A percentile compares a stretch with the other conserved stretches of the same genome.
Conservation (phyloP, 225 moss, liverwort and hornwort genomes). For the Rhytidiadelphus loreus region DNA sequence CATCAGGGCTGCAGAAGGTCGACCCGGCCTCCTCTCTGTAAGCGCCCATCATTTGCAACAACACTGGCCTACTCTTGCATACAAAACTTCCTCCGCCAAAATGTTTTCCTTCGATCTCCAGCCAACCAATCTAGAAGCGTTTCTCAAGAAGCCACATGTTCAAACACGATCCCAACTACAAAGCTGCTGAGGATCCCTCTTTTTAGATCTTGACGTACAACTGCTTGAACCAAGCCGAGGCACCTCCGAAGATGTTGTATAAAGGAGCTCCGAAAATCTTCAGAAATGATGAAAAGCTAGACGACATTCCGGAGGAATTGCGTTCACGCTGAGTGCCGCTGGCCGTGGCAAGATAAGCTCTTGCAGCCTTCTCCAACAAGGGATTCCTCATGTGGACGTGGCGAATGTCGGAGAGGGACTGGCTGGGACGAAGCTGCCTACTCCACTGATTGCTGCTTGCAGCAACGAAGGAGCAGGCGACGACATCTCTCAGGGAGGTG, state of each 20-base stretch:
- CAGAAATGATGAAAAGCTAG: conserved; percentile 19
- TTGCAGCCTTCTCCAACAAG: conserved; percentile 30
- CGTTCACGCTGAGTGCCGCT: conserved; percentile 1
- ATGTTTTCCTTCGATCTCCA: not conserved
- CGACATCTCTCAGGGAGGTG: conserved; percentile 39
- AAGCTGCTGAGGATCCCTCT: not conserved
- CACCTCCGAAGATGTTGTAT: conserved; percentile 17
- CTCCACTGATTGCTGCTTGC: conserved; percentile 8
- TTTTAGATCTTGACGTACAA: conserved; percentile 23
- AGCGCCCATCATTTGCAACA: conserved; percentile 28
- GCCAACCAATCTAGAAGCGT: not conserved
- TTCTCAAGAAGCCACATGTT: not conserved
- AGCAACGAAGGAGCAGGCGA: conserved; percentile 11
- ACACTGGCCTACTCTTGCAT: not conserved
- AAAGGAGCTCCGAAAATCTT: conserved; percentile 21
- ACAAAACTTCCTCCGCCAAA: conserved; percentile 8
- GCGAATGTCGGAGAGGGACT: conserved; percentile 12
- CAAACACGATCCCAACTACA: not conserved
- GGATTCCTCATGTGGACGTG: conserved; percentile 42
- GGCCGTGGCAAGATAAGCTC: conserved; percentile 31
- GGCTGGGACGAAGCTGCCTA: not conserved
- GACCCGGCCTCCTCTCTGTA: conserved; percentile 1
- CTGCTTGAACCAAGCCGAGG: conserved; percentile 33
- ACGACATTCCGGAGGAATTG: not conserved
- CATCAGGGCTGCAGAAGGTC: conserved; percentile 31